Percentiles rank a stretch among this genome's conserved stretches.
Conservation (phyloP, 768 basidiomycete species). For the Russula griseocarnosa region DNA sequence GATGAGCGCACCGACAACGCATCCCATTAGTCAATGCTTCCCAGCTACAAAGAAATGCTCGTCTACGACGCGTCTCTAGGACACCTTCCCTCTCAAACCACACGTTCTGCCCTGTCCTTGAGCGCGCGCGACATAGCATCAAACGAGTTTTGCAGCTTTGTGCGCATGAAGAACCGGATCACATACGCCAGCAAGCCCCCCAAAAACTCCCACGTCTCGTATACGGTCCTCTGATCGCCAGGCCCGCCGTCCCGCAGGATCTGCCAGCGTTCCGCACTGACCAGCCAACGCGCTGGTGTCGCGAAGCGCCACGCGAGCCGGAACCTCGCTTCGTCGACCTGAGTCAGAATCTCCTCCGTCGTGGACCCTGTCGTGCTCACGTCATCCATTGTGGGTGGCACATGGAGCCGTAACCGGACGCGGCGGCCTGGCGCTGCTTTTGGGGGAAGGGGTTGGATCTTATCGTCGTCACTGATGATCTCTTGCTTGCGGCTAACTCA, state of each 20-base stretch:
- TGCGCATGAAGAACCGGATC: constrained; percentile 9
- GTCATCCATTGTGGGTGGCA: constrained; percentile 17
- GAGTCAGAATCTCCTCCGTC: constrained; percentile 13
- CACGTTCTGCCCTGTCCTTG: constrained; percentile 15
- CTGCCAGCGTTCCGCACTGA: constrained; percentile 21
- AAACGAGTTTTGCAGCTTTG: constrained; percentile 19
- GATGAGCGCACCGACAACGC: too few relatives aligned
- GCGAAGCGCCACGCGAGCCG: constrained; percentile 18
- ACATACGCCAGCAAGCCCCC: constrained; percentile 15
- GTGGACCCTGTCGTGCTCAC: neutral
- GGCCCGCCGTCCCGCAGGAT: neutral
- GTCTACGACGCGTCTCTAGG: too few relatives aligned
- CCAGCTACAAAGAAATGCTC: too few relatives aligned
- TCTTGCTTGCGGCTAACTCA: constrained; percentile 10
- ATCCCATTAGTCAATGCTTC: too few relatives aligned
- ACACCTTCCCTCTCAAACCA: neutral
- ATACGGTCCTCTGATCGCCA: neutral
- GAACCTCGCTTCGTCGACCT: constrained; percentile 7
- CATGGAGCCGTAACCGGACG: neutral
- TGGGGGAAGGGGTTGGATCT: constrained; percentile 4
- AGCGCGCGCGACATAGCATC: constrained; percentile 14
- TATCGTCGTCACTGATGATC: constrained; percentile 8
- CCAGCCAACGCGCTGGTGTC: constrained; percentile 16
- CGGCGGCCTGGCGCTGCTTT: constrained; percentile 1
- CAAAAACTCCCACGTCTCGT: constrained; percentile 19